Percentiles rank a stretch among this genome's conserved stretches.
Conservation (phyloP, 768 basidiomycete species). For the Podaxis sp. region DNA sequence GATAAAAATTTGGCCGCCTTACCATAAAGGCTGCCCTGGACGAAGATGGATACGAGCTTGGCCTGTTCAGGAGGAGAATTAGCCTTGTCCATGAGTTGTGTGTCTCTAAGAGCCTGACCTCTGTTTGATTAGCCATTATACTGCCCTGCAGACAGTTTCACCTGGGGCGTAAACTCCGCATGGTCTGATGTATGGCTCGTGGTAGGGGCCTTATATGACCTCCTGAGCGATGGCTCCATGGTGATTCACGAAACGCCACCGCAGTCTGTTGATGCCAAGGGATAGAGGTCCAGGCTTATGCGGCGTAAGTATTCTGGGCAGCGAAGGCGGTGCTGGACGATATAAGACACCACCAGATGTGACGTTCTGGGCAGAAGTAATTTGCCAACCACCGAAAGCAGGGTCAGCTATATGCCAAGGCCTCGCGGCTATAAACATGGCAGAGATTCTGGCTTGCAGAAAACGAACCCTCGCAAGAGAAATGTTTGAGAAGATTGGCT, state of each 20-base stretch:
- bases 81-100: slow-evolving; percentile 9
- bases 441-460: too few species aligned
- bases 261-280: background rate
- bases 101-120: background rate
- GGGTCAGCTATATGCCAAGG: too few species aligned
- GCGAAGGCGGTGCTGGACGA: too few species aligned
- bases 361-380: too few species aligned
- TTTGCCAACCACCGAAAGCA: too few species aligned
- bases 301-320: too few species aligned
- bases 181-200: background rate
- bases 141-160: background rate
- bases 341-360: too few species aligned
- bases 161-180: background rate
- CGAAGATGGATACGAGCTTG: slow-evolving; percentile 26
- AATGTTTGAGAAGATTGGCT: too few species aligned
- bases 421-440: too few species aligned
- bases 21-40: slow-evolving; percentile 29
- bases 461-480: too few species aligned
- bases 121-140: background rate
- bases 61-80: slow-evolving; percentile 16
- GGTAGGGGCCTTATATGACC: background rate
- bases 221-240: background rate
- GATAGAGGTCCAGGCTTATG: background rate
- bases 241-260: background rate
- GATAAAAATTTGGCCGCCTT: background rate